phyloP scores from a whole-genome alignment of 495 filamentous ascomycete genomes.

The Sphaerosporella brunnea region DNA sequence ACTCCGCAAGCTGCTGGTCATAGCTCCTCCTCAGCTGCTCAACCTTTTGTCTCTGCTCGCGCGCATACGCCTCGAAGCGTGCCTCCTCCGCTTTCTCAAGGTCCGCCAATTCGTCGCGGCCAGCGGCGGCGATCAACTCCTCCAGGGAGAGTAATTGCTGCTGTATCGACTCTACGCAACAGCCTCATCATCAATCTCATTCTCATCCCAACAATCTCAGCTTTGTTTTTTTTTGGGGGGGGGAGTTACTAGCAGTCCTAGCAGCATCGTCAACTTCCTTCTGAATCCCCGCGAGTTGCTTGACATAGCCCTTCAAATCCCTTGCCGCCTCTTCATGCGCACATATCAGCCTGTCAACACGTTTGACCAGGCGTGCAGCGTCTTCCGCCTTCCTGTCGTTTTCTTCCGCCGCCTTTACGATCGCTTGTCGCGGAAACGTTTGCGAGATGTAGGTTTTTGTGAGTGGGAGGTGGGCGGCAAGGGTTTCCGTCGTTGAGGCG shows the following conservation, averaged over 20 bases:
- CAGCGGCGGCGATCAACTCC: not conserved
- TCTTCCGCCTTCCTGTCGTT: too few relatives aligned
- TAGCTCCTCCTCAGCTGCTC: slow-evolving; percentile 8
- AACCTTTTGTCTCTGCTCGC: slow-evolving; percentile 2
- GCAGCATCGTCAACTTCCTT: slow-evolving; percentile 4
- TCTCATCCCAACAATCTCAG: too few relatives aligned
- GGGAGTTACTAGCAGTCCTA: slow-evolving; percentile 7
- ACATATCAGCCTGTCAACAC: slow-evolving; percentile 9
- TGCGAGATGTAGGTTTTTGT: not conserved
- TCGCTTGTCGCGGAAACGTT: too few relatives aligned
- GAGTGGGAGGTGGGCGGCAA: slow-evolving; percentile 6
- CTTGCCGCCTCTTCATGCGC: slow-evolving; percentile 9
- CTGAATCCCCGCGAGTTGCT: slow-evolving; percentile 4
- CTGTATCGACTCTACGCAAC: slow-evolving; percentile 9
- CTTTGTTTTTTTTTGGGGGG: not conserved
- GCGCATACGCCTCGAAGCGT: slow-evolving; percentile 11
- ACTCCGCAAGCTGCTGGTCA: slow-evolving; percentile 9
- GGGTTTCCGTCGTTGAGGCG: too few relatives aligned
- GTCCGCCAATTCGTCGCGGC: slow-evolving; percentile 4
- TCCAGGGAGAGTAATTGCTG: slow-evolving; percentile 15
- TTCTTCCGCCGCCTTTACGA: too few relatives aligned
- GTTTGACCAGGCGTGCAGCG: slow-evolving; percentile 12
- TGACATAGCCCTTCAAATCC: slow-evolving; percentile 10
- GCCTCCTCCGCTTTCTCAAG: slow-evolving; percentile 8
- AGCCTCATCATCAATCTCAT: too few relatives aligned